Conservation (phyloP, 176 grass and related monocot genomes). For the Hsuehochloa calcarea region DNA sequence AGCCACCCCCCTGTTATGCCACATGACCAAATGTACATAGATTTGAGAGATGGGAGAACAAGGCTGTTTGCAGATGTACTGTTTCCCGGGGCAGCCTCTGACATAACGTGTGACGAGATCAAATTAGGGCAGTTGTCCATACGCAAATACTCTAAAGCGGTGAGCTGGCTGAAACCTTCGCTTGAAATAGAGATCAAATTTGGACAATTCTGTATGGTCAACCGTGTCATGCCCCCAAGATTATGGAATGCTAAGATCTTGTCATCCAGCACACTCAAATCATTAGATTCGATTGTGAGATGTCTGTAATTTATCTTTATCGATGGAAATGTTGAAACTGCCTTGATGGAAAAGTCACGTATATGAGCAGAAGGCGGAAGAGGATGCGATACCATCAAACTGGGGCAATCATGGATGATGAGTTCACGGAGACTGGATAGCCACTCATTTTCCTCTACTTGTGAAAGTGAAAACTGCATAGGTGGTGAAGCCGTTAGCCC, state of each 20-base stretch:
- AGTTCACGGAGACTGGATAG: neutral
- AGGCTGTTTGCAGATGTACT: neutral
- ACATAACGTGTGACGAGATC: neutral
- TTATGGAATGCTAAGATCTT: conserved; percentile 6
- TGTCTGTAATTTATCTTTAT: neutral
- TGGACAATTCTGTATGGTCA: neutral
- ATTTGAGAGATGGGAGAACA: neutral
- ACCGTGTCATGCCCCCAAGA: neutral
- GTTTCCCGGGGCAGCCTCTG: neutral
- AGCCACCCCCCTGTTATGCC: conserved; percentile 4
- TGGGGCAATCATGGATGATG: conserved; percentile 14
- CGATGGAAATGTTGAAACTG: neutral
- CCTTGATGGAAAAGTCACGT: conserved; percentile 6
- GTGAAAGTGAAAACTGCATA: neutral
- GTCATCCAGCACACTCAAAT: neutral
- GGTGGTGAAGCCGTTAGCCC: neutral
- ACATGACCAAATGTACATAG: rapidly evolving
- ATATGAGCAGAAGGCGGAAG: neutral
- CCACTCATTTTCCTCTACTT: neutral
- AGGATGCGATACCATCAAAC: conserved; percentile 12
- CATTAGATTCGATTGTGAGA: neutral
- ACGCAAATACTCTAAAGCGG: rapidly evolving
- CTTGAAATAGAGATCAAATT: neutral
- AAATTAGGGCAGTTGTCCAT: neutral
- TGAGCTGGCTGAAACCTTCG: conserved; percentile 1